A percentile compares a stretch with the other conserved stretches of the same genome.
These are phyloP conservation scores for Blakeslea trispora DNA, from an alignment of 371 early-diverging fungal species.

Conservation along the genomic window DNA sequence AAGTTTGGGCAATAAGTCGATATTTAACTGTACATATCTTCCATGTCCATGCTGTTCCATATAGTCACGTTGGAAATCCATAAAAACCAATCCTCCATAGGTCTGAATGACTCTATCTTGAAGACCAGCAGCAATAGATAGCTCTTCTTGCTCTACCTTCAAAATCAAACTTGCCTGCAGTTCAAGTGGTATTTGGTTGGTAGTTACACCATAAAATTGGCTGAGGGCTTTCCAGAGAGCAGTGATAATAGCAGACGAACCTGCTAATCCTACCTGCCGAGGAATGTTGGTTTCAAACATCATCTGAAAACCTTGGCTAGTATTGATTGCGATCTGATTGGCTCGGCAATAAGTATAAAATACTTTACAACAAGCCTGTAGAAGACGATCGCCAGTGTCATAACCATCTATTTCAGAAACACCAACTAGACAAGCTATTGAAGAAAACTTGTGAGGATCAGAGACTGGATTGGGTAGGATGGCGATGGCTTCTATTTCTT, in stretches of 20 bases:
- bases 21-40: conserved; percentile 48
- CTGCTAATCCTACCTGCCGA: conserved; percentile 75
- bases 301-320: conserved; percentile 54
- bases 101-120: conserved; percentile 71
- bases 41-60: conserved; percentile 64
- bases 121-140: conserved; percentile 68
- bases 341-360: conserved; percentile 52
- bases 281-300: conserved; percentile 68
- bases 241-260: conserved; percentile 67
- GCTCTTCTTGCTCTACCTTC: conserved; percentile 61
- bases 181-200: conserved; percentile 47
- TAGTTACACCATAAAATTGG: conserved; percentile 45
- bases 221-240: conserved; percentile 60
- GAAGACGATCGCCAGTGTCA: conserved; percentile 57
- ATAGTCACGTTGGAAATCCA: conserved; percentile 64
- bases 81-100: conserved; percentile 67
- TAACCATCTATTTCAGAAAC: conserved; percentile 59
- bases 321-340: conserved; percentile 39
- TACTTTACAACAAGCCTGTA: conserved; percentile 64
- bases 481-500: conserved; percentile 30
- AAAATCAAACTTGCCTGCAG: conserved; percentile 62
- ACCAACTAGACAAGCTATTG: conserved; percentile 35
- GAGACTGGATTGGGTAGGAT: conserved; percentile 50
- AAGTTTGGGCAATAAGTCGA: conserved; percentile 41
- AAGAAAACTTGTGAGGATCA: conserved; percentile 48